phyloP scores from a whole-genome alignment of 768 basidiomycete genomes.

The Gautieria morchelliformis region DNA sequence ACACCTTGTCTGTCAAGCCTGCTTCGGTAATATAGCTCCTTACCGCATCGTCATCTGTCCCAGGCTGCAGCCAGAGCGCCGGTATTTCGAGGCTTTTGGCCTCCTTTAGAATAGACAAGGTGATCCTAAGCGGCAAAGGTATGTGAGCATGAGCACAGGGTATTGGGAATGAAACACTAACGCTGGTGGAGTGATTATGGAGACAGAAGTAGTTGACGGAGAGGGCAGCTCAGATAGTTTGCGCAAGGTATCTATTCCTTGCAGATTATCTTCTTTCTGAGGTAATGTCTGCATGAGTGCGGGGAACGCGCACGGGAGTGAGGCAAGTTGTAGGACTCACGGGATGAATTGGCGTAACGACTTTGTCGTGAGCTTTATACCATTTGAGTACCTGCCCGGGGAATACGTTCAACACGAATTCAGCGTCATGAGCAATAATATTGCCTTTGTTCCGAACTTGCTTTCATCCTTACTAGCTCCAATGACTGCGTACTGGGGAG shows the following conservation, averaged over 20 bases:
- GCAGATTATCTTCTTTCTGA: constrained; percentile 62
- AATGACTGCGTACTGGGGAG: constrained; percentile 63
- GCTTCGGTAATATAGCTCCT: constrained; percentile 56
- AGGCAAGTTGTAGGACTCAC: constrained; percentile 31
- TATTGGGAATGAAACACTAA: not conserved
- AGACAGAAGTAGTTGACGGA: constrained; percentile 62
- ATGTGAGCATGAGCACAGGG: not conserved
- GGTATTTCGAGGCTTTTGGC: constrained; percentile 65
- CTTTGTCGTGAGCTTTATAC: constrained; percentile 51
- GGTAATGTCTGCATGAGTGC: constrained; percentile 4
- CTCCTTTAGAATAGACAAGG: constrained; percentile 53
- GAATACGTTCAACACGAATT: not conserved
- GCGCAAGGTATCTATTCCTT: constrained; percentile 49
- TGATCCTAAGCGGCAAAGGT: constrained; percentile 32
- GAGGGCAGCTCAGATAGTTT: constrained; percentile 46
- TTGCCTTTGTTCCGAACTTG: constrained; percentile 72
- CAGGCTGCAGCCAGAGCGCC: constrained; percentile 84
- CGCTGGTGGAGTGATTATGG: constrained; percentile 62
- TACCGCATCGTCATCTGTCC: constrained; percentile 64
- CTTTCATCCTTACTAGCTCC: constrained; percentile 73
- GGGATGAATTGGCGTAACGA: constrained; percentile 67
- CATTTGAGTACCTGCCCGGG: constrained; percentile 58
- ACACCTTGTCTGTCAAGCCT: constrained; percentile 53
- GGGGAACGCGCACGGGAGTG: not conserved
- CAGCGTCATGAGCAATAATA: constrained; percentile 1